Evolutionary conservation across 1,284 basidiomycete species (phyloP).

Genomic region (Phlebopus sp.): DNA sequence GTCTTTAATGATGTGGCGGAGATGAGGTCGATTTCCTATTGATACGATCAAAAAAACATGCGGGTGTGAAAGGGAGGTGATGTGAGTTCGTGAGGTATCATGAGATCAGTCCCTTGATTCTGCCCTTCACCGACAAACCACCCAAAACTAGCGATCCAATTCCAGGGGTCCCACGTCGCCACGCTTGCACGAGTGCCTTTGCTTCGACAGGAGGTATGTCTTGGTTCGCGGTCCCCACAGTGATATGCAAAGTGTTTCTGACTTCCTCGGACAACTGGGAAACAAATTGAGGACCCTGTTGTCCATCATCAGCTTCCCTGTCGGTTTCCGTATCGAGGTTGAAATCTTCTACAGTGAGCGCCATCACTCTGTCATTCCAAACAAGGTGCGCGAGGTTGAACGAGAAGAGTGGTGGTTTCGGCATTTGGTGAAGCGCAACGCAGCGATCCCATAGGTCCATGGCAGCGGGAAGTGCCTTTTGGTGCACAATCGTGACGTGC

Average conservation of each 20-base stretch:
- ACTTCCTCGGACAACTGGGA: conserved; percentile 47
- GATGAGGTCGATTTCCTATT: too few relatives aligned
- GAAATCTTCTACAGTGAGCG: conserved; percentile 62
- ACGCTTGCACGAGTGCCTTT: conserved; percentile 56
- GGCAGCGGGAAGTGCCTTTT: conserved; percentile 51
- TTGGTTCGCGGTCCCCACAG: conserved; percentile 71
- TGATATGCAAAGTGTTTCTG: conserved; percentile 72
- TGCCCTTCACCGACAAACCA: conserved; percentile 37
- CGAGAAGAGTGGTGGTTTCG: conserved; percentile 52
- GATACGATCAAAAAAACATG: too few relatives aligned
- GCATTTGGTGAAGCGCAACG: conserved; percentile 41
- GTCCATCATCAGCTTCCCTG: conserved; percentile 23
- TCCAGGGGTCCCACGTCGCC: conserved; percentile 42
- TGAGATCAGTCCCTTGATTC: conserved; percentile 38
- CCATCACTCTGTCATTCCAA: conserved; percentile 83
- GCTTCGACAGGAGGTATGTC: conserved; percentile 72
- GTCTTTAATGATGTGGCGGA: too few relatives aligned
- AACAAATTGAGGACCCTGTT: conserved; percentile 49
- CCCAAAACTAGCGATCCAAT: conserved; percentile 35
- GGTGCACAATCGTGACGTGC: conserved; percentile 88
- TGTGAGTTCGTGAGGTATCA: conserved; percentile 8
- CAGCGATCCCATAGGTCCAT: conserved; percentile 68
- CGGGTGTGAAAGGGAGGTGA: background rate
- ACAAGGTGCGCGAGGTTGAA: conserved; percentile 66
- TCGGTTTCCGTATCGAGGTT: conserved; percentile 26